These are phyloP conservation scores for Trifolium fragiferum DNA, from an alignment of 306 rosid species.

Conservation along the genomic window DNA sequence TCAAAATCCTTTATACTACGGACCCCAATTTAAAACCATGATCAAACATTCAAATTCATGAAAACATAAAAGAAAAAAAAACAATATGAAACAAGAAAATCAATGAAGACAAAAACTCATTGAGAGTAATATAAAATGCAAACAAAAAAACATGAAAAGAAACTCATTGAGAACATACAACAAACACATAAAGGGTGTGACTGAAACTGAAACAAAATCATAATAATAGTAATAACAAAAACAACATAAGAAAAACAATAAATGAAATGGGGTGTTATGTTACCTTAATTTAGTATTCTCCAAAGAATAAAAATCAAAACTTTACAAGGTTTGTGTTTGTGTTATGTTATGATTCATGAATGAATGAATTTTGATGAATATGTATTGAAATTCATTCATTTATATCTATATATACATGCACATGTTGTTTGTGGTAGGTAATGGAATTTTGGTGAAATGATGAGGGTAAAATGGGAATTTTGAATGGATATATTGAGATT, in stretches of 20 bases:
- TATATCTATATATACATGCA: constrained; percentile 16
- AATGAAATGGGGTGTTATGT: constrained; percentile 40
- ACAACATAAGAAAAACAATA: constrained; percentile 32
- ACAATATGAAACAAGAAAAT: background rate
- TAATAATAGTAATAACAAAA: background rate
- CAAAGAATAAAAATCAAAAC: constrained; percentile 49
- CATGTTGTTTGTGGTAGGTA: constrained; percentile 40
- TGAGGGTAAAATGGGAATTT: constrained; percentile 53
- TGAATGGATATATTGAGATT: constrained; percentile 32
- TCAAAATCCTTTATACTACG: background rate
- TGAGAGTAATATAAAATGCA: constrained; percentile 1
- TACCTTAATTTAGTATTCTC: constrained; percentile 49
- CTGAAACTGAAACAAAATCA: background rate
- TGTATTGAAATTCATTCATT: constrained; percentile 52
- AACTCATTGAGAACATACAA: constrained; percentile 22
- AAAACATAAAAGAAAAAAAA: background rate
- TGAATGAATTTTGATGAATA: constrained; percentile 41
- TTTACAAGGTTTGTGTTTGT: constrained; percentile 23
- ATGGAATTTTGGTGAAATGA: constrained; percentile 30
- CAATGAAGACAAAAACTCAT: constrained; percentile 23
- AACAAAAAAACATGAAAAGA: background rate
- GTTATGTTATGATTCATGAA: background rate
- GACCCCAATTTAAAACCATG: background rate
- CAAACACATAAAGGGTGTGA: constrained; percentile 11
- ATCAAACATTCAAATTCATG: background rate